Evolutionary conservation across 345 rosid genomes (phyloP).

Genomic region (Pistacia vera): DNA sequence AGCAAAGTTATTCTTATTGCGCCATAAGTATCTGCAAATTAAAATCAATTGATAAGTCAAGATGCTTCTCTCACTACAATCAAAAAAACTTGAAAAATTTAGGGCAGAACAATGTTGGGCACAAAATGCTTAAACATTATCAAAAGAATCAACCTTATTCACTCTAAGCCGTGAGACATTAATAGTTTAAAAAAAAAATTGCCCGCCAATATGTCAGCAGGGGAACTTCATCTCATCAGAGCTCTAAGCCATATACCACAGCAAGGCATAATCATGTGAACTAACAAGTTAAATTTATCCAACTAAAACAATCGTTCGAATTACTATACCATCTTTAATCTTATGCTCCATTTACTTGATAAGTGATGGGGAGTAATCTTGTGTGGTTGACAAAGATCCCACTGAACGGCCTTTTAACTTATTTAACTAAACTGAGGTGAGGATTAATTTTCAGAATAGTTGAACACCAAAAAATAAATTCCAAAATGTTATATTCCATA

Average conservation of each 20-base stretch:
- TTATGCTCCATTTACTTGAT: too few species aligned
- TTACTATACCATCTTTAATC: not conserved
- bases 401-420: not conserved
- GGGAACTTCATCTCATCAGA: too few species aligned
- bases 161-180: too few species aligned
- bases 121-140: too few species aligned
- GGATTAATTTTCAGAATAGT: not conserved
- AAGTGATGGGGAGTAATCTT: not conserved
- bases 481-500: not conserved
- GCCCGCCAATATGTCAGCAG: too few species aligned
- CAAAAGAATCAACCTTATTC: too few species aligned
- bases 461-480: not conserved
- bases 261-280: not conserved
- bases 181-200: too few species aligned
- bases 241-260: not conserved
- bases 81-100: not conserved
- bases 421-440: not conserved
- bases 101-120: too few species aligned
- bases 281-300: not conserved
- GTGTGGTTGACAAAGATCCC: not conserved
- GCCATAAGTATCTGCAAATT: conserved; percentile 81
- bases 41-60: conserved; percentile 4
- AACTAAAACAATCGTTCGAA: too few species aligned
- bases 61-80: conserved; percentile 1
- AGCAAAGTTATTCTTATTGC: conserved; percentile 86